phyloP scores from a whole-genome alignment of 2,329 filamentous ascomycete species.

The Acephala macrosclerotiorum region DNA sequence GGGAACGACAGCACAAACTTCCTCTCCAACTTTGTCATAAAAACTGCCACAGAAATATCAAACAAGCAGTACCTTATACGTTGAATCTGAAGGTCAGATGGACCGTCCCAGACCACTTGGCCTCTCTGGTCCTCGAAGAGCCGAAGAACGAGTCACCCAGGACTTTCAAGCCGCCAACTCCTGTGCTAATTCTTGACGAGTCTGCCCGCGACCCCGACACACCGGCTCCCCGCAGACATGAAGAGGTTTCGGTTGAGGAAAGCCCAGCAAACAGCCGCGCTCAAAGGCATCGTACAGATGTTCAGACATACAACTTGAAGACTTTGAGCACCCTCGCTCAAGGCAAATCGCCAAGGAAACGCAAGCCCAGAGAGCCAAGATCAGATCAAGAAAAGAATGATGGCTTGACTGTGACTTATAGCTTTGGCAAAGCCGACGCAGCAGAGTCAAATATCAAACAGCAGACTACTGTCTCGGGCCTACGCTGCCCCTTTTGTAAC shows the following conservation, averaged over 20 bases:
- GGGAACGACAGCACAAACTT: conserved; percentile 18
- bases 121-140: conserved; percentile 4
- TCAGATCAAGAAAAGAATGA: conserved; percentile 38
- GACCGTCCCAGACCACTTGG: conserved; percentile 33
- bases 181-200: background rate
- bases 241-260: conserved; percentile 19
- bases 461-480: conserved; percentile 31
- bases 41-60: conserved; percentile 12
- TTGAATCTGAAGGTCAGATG: conserved; percentile 34
- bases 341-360: conserved; percentile 56
- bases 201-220: conserved; percentile 9
- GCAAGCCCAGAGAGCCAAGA: conserved; percentile 47
- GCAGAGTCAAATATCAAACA: conserved; percentile 32
- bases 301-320: conserved; percentile 63
- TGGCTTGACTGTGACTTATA: conserved; percentile 36
- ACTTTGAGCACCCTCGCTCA: conserved; percentile 64
- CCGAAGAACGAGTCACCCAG: conserved; percentile 7
- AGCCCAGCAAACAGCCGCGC: conserved; percentile 33
- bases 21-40: conserved; percentile 13
- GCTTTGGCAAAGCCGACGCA: conserved; percentile 35
- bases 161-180: background rate
- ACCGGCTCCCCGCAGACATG: conserved; percentile 14
- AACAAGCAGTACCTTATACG: conserved; percentile 23
- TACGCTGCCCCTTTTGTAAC: conserved; percentile 39
- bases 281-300: conserved; percentile 33